Percentiles rank a stretch among this genome's conserved stretches.
These are phyloP conservation scores for Oxyria digyna DNA, from an alignment of 148 eudicot genomes.

Conservation along the genomic window DNA sequence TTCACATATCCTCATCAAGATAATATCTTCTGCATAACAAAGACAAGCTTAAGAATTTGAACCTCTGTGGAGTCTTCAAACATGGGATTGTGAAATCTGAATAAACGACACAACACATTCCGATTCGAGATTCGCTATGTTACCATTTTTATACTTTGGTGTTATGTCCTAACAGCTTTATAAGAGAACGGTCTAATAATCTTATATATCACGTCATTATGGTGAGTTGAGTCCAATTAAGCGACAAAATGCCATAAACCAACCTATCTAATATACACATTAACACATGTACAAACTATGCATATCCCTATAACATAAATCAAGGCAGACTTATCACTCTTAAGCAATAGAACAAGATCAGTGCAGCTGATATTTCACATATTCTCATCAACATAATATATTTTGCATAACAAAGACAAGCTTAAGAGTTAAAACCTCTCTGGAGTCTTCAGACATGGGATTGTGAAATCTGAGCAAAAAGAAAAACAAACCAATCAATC, in stretches of 20 bases:
- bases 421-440: constrained; percentile 37
- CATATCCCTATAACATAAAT: not conserved
- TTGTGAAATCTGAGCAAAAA: constrained; percentile 41
- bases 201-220: no score
- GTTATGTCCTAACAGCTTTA: not conserved
- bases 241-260: not conserved
- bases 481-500: constrained; percentile 11
- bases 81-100: no score
- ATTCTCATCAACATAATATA: not conserved
- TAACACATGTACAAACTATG: not conserved
- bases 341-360: not conserved
- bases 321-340: not conserved
- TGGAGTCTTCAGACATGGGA: constrained; percentile 88
- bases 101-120: no score
- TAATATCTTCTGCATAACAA: no score
- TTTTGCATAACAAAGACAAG: not conserved
- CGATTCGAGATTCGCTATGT: no score
- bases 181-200: no score
- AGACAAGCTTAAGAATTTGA: no score
- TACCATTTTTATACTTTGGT: no score
- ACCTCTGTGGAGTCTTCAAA: no score
- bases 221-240: no score
- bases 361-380: not conserved
- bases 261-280: not conserved
- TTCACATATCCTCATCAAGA: no score